Conservation (phyloP, 495 filamentous ascomycete genomes). For the Aspergillus olivimuriae region DNA sequence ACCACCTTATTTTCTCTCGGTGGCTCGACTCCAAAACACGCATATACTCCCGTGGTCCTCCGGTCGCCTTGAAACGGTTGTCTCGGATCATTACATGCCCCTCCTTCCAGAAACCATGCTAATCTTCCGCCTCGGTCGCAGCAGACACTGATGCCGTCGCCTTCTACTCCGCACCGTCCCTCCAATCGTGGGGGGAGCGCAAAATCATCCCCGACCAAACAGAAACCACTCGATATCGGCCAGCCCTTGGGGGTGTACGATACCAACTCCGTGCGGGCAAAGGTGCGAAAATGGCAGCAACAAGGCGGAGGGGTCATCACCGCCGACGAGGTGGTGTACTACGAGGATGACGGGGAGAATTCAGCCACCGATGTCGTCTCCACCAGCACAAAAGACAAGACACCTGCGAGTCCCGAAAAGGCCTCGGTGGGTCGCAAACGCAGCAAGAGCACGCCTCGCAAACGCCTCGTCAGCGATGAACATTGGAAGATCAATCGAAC, state of each 20-base stretch:
- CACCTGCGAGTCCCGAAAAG: not conserved
- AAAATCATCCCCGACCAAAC: slow-evolving; percentile 30
- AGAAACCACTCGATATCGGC: slow-evolving; percentile 45
- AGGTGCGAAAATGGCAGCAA: slow-evolving; percentile 71
- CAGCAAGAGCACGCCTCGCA: slow-evolving; percentile 57
- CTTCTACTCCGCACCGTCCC: slow-evolving; percentile 36
- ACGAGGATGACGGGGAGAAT: slow-evolving; percentile 35
- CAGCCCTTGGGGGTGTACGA: slow-evolving; percentile 45
- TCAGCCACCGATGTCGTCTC: slow-evolving; percentile 6
- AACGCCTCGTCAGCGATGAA: slow-evolving; percentile 73
- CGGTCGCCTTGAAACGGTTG: not conserved
- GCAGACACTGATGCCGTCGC: slow-evolving; percentile 42
- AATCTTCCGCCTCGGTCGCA: slow-evolving; percentile 11
- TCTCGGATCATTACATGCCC: slow-evolving; percentile 4
- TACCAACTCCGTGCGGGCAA: slow-evolving; percentile 56
- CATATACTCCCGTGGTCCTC: too few species aligned
- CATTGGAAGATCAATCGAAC: slow-evolving; percentile 60
- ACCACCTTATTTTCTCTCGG: not conserved
- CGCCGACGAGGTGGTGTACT: slow-evolving; percentile 36
- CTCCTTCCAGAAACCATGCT: slow-evolving; percentile 9
- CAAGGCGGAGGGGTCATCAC: slow-evolving; percentile 55
- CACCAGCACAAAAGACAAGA: slow-evolving; percentile 22
- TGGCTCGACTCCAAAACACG: too few species aligned
- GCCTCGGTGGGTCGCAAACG: slow-evolving; percentile 19
- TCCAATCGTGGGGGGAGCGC: slow-evolving; percentile 33